Evolutionary conservation across 768 basidiomycete species (phyloP).

Genomic region (Pleurotus eryngii): DNA sequence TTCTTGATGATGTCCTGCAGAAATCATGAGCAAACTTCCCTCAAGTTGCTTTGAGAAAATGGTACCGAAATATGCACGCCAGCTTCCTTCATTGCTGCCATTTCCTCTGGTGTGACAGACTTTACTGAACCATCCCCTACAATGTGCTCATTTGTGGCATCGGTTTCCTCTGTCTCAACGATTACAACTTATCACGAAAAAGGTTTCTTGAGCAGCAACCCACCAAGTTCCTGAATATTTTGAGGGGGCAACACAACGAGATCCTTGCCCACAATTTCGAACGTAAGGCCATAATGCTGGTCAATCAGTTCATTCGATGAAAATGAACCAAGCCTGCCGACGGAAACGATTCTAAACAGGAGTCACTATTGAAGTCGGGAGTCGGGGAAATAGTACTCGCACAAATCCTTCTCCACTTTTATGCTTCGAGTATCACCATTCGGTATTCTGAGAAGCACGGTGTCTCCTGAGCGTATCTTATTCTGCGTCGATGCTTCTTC

Average conservation of each 20-base stretch:
- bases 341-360: constrained; percentile 53
- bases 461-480: constrained; percentile 47
- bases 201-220: constrained; percentile 20
- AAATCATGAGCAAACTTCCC: neutral
- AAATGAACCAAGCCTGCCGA: constrained; percentile 90
- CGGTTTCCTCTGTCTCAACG: constrained; percentile 79
- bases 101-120: constrained; percentile 79
- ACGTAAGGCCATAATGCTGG: constrained; percentile 83
- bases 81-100: constrained; percentile 76
- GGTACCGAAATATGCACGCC: constrained; percentile 76
- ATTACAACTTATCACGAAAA: constrained; percentile 6
- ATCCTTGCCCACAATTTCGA: constrained; percentile 77
- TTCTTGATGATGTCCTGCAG: constrained; percentile 88
- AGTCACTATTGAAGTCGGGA: neutral
- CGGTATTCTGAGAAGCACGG: constrained; percentile 76
- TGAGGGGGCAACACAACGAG: constrained; percentile 60
- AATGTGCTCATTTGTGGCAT: constrained; percentile 95
- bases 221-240: constrained; percentile 79
- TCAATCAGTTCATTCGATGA: constrained; percentile 72
- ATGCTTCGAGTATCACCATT: constrained; percentile 75
- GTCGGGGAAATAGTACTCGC: constrained; percentile 24
- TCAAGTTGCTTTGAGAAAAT: neutral
- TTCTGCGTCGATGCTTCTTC: neutral
- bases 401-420: constrained; percentile 73
- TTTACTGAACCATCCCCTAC: constrained; percentile 84